Base-by-base conservation (phyloP, 2,329 filamentous ascomycete species). In the Fusarium oligoseptatum region DNA sequence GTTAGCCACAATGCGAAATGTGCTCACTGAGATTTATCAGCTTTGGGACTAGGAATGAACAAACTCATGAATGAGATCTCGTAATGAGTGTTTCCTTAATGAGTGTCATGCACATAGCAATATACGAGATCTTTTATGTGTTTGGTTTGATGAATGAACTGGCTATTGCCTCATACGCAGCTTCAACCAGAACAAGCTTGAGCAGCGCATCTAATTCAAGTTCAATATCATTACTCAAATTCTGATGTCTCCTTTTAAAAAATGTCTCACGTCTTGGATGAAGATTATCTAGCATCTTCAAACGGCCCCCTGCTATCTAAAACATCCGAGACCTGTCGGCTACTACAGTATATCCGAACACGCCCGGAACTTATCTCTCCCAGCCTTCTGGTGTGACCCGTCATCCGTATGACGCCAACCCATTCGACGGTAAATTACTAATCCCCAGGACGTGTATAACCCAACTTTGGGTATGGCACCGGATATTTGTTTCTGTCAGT, bases 391-490 rank as follows among this genome's bases (percentile, higher is more conserved):
- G 12, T n/a, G 9, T 24, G 22, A 27, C 43, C 22, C 3, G 43
- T 24, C 5, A 15, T 24, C 3, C 15, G 2, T 48, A 10, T 17
- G 22, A 27, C 7, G 9, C 24, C 43, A 27, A 24, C 14, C 4
- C 22, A 5, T 24, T 10, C 32, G 11, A 12, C 11, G 11, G 32
- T 34, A 12, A 14, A 34, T 12, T 32, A 32, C 14, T 14, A n/a
- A 3, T 61, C 39, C 9, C 8, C 48, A 10, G 8, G 3, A 1
- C 45, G 27, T 1, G 1, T 3, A 8, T 72, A 68, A 1, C 70
- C 66, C 0, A 73, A 24, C 10, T 34, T 64, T 12, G 69, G 72
- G 3, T 75, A 74, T 7, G 72, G 72, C 10, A 12, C 36, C 0
- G 72, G 72, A 17, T 75, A 74, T 15, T 32, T 22, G 8, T 45